A percentile compares a stretch with the other conserved stretches of the same genome.
These are phyloP conservation scores for Cystofilobasidium macerans DNA, from an alignment of 768 basidiomycete species.

Conservation along the genomic window DNA sequence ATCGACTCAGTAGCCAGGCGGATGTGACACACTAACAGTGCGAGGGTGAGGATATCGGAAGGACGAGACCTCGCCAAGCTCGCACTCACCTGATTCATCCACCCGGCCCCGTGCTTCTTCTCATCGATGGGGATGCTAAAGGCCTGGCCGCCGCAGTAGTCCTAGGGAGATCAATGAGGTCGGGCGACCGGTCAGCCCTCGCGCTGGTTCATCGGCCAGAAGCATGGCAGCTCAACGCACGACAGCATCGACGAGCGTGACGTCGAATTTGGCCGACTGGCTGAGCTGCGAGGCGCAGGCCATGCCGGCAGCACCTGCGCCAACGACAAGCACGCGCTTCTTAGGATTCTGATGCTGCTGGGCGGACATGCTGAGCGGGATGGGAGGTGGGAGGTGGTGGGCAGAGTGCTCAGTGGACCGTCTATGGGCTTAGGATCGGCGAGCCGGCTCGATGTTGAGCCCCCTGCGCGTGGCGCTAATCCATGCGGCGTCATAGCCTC, in stretches of 20 bases:
- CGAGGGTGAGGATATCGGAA: too few species aligned
- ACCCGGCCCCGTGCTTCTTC: slow-evolving; percentile 36
- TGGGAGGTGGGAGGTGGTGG: neutral
- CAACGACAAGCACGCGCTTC: slow-evolving; percentile 42
- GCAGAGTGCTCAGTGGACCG: too few species aligned
- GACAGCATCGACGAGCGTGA: slow-evolving; percentile 35
- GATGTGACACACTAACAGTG: too few species aligned
- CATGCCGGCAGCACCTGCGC: slow-evolving; percentile 43
- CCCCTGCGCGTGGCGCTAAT: too few species aligned
- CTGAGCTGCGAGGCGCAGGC: slow-evolving; percentile 40
- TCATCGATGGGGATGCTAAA: slow-evolving; percentile 42
- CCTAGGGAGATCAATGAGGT: too few species aligned
- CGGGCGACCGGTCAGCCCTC: too few species aligned
- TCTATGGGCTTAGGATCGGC: too few species aligned
- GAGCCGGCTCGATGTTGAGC: too few species aligned
- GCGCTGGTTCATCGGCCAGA: too few species aligned
- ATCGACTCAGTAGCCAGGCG: neutral
- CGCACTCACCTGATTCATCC: slow-evolving; percentile 43
- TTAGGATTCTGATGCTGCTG: slow-evolving; percentile 17
- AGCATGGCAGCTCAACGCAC: neutral
- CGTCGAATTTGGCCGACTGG: slow-evolving; percentile 41
- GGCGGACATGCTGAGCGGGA: neutral
- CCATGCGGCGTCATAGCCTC: too few species aligned
- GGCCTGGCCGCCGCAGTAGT: slow-evolving; percentile 42
- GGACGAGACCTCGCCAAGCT: too few species aligned